These are phyloP conservation scores for Sporothrix protearum DNA, from an alignment of 2,329 filamentous ascomycete genomes.

Conservation along the genomic window DNA sequence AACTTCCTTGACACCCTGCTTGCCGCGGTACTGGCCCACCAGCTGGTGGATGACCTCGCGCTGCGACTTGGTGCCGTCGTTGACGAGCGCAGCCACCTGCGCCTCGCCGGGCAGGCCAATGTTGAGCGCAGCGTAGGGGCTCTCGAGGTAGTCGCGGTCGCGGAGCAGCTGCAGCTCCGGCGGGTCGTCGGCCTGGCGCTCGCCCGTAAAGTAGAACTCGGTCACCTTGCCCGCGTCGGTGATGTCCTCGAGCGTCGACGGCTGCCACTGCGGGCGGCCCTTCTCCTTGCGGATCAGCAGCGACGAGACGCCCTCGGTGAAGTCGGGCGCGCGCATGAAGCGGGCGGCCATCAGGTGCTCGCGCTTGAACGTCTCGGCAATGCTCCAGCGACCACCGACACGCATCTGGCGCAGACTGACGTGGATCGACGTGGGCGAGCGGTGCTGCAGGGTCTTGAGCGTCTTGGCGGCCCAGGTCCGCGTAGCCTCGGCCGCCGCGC, in stretches of 20 bases:
- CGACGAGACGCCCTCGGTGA: slow-evolving; percentile 84
- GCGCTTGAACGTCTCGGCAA: slow-evolving; percentile 76
- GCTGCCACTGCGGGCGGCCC: slow-evolving; percentile 68
- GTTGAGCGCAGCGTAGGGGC: slow-evolving; percentile 57
- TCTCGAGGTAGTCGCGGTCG: slow-evolving; percentile 61
- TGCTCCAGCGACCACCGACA: slow-evolving; percentile 70
- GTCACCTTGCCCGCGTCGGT: slow-evolving; percentile 50
- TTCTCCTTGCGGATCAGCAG: slow-evolving; percentile 65
- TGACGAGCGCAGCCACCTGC: slow-evolving; percentile 51
- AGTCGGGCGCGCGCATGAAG: slow-evolving; percentile 92
- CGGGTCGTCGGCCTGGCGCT: slow-evolving; percentile 38
- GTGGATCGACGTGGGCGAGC: slow-evolving; percentile 82
- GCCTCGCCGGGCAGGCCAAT: slow-evolving; percentile 72
- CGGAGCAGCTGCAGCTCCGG: slow-evolving; percentile 59
- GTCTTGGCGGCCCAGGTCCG: slow-evolving; percentile 76
- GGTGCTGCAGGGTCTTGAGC: slow-evolving; percentile 66
- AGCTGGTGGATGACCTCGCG: slow-evolving; percentile 63
- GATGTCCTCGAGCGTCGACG: slow-evolving; percentile 67
- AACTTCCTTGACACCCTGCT: slow-evolving; percentile 67
- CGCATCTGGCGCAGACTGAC: slow-evolving; percentile 83
- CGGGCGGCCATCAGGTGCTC: slow-evolving; percentile 79
- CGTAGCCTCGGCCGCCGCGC: slow-evolving; percentile 59
- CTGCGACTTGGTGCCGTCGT: slow-evolving; percentile 40
- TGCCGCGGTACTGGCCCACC: slow-evolving; percentile 54
- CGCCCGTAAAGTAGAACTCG: slow-evolving; percentile 62